Base-by-base conservation (phyloP, 768 basidiomycete genomes). In the Leccinum barrowsii region DNA sequence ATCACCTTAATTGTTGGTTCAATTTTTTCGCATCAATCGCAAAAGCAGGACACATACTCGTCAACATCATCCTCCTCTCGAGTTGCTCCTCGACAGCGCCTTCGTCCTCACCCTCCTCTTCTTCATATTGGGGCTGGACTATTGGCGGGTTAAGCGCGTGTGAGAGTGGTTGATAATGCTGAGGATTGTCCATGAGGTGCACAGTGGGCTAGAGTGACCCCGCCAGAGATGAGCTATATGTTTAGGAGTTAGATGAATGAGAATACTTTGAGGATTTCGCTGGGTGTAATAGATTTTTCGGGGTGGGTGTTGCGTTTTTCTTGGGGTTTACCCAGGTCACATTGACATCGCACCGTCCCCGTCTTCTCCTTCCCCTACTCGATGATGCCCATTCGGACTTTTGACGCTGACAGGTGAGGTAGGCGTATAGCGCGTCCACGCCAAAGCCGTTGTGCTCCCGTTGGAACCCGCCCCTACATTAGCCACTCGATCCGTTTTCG, bases 81-180 rank as follows among this genome's bases (percentile, higher is more conserved):
- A 88, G 77, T 57, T 89, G 85, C 58, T 87, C 84, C 71, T 87
- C 89, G 0, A 85, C 85, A 52, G 80, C 74, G n/a, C 84, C 86
- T 59, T 87, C 87, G 54, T 90, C 89, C 11, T 86, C 87, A n/a
- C 89, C 82, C 56, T 82, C 84, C 35, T 85, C 82, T 55, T 83
- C 77, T 59, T 84, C 78, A 70, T 73, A 68, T 70, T 75, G 61
- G 3, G 67, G 70, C 42, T 65, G 74, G 26, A 68, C 61, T 57
- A 74, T 67, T 28, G 74, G 86, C 0, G 85, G 85, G 70, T 87
- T 77, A 40, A 91, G 78, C 46, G 89, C 89, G 77, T 89, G 86
- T 56, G 89, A 91, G 65, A 91, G 80, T 26, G 89, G 86, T 61
- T 89, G 88, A 75, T 91, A 89, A 61, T 87, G 86, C 70, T 90